Evolutionary conservation across 805 yeast species (phyloP).

Genomic region (Candida sphagnicola): DNA sequence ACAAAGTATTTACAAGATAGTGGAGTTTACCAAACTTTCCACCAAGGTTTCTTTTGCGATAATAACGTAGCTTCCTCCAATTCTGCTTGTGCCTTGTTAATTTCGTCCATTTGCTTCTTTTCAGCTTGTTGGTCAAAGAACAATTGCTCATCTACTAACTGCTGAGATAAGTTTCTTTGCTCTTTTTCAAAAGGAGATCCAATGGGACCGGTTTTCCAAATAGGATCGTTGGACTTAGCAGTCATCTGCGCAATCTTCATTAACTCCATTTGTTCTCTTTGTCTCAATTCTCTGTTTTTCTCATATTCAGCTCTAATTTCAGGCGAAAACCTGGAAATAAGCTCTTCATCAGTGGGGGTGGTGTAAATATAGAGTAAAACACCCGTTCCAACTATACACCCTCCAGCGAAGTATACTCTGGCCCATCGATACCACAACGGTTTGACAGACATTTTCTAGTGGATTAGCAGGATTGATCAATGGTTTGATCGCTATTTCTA

Average conservation of each 20-base stretch:
- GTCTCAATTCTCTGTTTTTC: slow-evolving; percentile 55
- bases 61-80: slow-evolving; percentile 22
- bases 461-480: background rate
- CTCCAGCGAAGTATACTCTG: slow-evolving; percentile 55
- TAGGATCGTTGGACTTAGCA: slow-evolving; percentile 66
- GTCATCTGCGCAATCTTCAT: slow-evolving; percentile 65
- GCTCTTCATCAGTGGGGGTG: slow-evolving; percentile 81
- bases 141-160: slow-evolving; percentile 39
- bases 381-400: slow-evolving; percentile 71
- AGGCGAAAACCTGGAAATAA: slow-evolving; percentile 73
- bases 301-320: slow-evolving; percentile 77
- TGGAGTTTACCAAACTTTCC: slow-evolving; percentile 2
- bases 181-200: slow-evolving; percentile 63
- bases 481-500: too few species aligned
- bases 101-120: slow-evolving; percentile 30
- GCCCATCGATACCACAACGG: slow-evolving; percentile 60
- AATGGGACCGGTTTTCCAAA: slow-evolving; percentile 77
- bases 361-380: slow-evolving; percentile 65
- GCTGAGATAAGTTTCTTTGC: slow-evolving; percentile 30
- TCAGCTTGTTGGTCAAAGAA: slow-evolving; percentile 48
- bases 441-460: slow-evolving; percentile 15
- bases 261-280: slow-evolving; percentile 63
- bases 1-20: background rate
- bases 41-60: slow-evolving; percentile 19
- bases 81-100: slow-evolving; percentile 28